Percentiles rank a stretch among this genome's conserved stretches.
Evolutionary conservation across 2,329 filamentous ascomycete species (phyloP).

Genomic region (Madurella fahalii): DNA sequence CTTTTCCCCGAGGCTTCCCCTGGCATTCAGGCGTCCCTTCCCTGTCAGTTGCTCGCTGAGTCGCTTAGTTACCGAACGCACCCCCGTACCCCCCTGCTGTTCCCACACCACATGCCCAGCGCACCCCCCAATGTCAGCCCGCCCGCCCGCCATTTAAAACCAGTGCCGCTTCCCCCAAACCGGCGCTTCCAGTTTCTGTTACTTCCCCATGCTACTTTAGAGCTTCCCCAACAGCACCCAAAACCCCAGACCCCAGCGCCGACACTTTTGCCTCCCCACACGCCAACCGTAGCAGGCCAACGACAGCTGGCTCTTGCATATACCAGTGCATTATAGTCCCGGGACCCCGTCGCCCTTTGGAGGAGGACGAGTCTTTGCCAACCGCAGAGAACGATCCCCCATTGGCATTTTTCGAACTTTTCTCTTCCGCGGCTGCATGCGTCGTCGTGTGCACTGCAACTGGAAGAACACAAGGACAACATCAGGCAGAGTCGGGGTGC

Average conservation of each 20-base stretch:
- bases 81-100: conserved; percentile 10
- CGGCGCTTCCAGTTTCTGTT: conserved; percentile 22
- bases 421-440: conserved; percentile 17
- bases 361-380: neutral
- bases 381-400: neutral
- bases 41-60: conserved; percentile 20
- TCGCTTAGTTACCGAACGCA: conserved; percentile 22
- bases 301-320: neutral
- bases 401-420: neutral
- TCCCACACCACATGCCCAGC: conserved; percentile 24
- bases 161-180: conserved; percentile 27
- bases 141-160: conserved; percentile 29
- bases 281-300: neutral
- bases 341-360: neutral
- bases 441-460: conserved; percentile 21
- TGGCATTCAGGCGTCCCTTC: conserved; percentile 22
- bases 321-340: neutral
- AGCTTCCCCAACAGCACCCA: conserved; percentile 16
- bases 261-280: neutral
- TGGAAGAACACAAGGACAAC: conserved; percentile 12
- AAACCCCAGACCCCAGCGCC: conserved; percentile 11
- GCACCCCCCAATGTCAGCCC: conserved; percentile 17
- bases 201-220: conserved; percentile 26
- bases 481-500: conserved; percentile 7
- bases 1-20: conserved; percentile 24